These are phyloP conservation scores for Diddensiella santjacobensis DNA, from an alignment of 805 yeast genomes.

Conservation along the genomic window DNA sequence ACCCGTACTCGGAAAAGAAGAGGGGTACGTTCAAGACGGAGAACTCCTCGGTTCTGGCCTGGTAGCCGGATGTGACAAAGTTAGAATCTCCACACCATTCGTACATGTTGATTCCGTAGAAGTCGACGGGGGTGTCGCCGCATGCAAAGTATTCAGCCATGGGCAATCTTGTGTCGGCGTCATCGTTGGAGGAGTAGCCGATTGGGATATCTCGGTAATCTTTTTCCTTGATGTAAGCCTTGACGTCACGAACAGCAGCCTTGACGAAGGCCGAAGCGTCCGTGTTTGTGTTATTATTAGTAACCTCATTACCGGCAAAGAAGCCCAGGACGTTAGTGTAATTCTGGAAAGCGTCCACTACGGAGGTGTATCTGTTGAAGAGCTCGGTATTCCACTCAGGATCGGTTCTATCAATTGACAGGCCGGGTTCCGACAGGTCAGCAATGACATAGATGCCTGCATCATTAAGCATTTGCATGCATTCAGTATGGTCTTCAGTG, in stretches of 20 bases:
- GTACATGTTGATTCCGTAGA: constrained; percentile 83
- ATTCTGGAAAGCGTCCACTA: constrained; percentile 72
- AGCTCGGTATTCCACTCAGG: constrained; percentile 77
- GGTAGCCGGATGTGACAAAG: constrained; percentile 62
- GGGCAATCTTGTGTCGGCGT: constrained; percentile 67
- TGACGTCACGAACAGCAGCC: constrained; percentile 91
- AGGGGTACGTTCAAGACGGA: constrained; percentile 70
- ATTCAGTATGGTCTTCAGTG: constrained; percentile 61
- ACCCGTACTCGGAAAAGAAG: constrained; percentile 87
- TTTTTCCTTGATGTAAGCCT: constrained; percentile 62
- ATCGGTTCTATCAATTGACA: constrained; percentile 68
- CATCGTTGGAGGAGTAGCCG: constrained; percentile 93
- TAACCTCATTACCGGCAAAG: constrained; percentile 97
- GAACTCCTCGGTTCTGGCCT: constrained; percentile 67
- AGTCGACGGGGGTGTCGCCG: constrained; percentile 64
- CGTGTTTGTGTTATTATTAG: constrained; percentile 76
- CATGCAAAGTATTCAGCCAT: constrained; percentile 85
- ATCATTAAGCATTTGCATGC: constrained; percentile 69
- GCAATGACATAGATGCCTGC: constrained; percentile 91
- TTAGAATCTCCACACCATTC: constrained; percentile 73
- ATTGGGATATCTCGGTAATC: constrained; percentile 80
- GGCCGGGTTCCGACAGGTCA: constrained; percentile 82
- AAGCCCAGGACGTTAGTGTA: constrained; percentile 86
- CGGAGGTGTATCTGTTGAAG: constrained; percentile 72
- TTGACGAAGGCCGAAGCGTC: constrained; percentile 91